Percentiles rank a stretch among this genome's conserved stretches.
These are phyloP conservation scores for Heritiera fomes DNA, from an alignment of 345 rosid genomes.

Conservation along the genomic window DNA sequence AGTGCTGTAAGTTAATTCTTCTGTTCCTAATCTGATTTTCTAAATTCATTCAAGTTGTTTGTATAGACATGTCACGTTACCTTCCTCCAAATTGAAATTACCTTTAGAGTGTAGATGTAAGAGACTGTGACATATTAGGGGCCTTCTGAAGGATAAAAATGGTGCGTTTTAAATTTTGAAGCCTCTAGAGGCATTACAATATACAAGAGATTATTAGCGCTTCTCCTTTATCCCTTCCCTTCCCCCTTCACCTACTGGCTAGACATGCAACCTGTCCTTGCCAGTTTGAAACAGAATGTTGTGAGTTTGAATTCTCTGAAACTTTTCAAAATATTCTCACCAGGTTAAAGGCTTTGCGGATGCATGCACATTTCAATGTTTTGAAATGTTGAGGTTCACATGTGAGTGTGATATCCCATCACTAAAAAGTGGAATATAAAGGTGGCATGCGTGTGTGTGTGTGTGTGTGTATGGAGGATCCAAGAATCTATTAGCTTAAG, in stretches of 20 bases:
- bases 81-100: not conserved
- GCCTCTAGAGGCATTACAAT: not conserved
- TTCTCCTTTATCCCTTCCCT: not conserved
- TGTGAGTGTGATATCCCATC: too few species aligned
- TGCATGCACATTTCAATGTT: not conserved
- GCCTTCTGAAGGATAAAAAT: not conserved
- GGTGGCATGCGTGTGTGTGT: too few species aligned
- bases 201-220: not conserved
- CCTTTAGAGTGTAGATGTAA: not conserved
- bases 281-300: not conserved
- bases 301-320: not conserved
- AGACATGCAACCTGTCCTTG: not conserved
- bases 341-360: not conserved
- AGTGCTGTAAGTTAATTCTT: slow-evolving; percentile 71
- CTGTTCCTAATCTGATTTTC: not conserved
- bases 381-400: not conserved
- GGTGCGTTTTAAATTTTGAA: not conserved
- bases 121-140: not conserved
- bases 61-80: not conserved
- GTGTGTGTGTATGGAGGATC: too few species aligned
- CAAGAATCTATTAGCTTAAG: too few species aligned
- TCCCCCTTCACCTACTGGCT: not conserved
- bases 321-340: not conserved
- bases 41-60: not conserved
- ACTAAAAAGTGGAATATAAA: too few species aligned